Percentiles rank a stretch among this genome's conserved stretches.
Evolutionary conservation across 2,329 filamentous ascomycete genomes (phyloP).

Genomic region (Monosporascus cannonballus): DNA sequence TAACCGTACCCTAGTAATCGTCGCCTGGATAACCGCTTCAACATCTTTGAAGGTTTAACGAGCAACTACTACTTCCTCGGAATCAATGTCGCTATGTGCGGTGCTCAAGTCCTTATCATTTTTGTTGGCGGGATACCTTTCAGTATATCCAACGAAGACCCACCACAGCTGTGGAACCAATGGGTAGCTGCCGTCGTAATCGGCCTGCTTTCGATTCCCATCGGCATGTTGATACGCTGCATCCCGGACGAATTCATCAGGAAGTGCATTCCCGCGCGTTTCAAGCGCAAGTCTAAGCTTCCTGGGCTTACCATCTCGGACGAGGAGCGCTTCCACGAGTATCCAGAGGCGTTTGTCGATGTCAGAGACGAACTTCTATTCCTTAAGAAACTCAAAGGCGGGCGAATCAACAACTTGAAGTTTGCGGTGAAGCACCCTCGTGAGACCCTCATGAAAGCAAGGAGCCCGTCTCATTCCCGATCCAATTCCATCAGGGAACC

Average conservation of each 20-base stretch:
- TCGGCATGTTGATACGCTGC: constrained; percentile 74
- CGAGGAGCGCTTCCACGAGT: constrained; percentile 59
- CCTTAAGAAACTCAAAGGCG: constrained; percentile 73
- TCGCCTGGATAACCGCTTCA: constrained; percentile 88
- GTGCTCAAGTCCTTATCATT: constrained; percentile 82
- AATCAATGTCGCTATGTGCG: constrained; percentile 84
- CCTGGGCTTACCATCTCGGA: constrained; percentile 58
- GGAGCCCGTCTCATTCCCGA: constrained; percentile 58
- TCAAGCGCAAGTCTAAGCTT: constrained; percentile 44
- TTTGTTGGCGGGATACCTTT: constrained; percentile 81
- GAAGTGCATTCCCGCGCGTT: constrained; percentile 44
- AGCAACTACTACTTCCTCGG: constrained; percentile 84
- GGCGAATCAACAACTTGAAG: constrained; percentile 73
- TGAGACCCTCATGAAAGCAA: constrained; percentile 59
- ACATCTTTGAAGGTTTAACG: constrained; percentile 84
- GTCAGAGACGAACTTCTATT: constrained; percentile 77
- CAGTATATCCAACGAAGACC: constrained; percentile 51
- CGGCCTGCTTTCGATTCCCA: constrained; percentile 76
- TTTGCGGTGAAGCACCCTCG: constrained; percentile 72
- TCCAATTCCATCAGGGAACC: constrained; percentile 58
- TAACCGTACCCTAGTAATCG: constrained; percentile 57
- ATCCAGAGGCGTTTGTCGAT: constrained; percentile 67
- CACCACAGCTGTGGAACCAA: constrained; percentile 59
- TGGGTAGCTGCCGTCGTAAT: constrained; percentile 86
- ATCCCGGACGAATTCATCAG: constrained; percentile 68